Conservation (phyloP, 176 grass and related monocot genomes). For the Oryza australiensis region DNA sequence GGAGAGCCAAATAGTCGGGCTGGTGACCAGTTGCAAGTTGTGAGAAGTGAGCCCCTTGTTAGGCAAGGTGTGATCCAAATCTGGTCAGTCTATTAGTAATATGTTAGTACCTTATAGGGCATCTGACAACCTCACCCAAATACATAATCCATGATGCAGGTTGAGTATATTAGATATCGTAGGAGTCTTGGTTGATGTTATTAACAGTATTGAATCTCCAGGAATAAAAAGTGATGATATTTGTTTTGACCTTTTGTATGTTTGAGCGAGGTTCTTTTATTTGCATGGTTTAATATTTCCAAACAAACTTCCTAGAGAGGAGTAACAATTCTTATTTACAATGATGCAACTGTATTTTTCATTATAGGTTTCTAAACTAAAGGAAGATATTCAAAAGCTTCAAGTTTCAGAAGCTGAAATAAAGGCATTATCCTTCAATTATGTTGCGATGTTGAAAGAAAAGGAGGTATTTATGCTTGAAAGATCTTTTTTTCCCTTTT, state of each 20-base stretch:
- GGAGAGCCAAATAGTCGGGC: not conserved
- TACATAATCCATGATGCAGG: not conserved
- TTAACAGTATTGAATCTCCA: not conserved
- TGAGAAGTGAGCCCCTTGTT: not conserved
- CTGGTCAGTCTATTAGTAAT: not conserved
- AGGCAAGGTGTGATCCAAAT: not conserved
- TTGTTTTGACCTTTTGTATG: not conserved
- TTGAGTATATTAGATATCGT: not conserved
- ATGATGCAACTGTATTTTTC: constrained; percentile 7
- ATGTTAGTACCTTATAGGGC: not conserved
- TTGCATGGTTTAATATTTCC: constrained; percentile 22
- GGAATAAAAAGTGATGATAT: constrained; percentile 1
- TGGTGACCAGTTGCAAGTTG: not conserved
- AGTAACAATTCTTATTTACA: not conserved
- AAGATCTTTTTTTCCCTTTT: not conserved
- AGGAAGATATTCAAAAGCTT: constrained; percentile 83
- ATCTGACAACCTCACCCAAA: not conserved
- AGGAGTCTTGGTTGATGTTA: not conserved
- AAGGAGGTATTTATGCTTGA: constrained; percentile 76
- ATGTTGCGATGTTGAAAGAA: constrained; percentile 90
- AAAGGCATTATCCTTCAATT: constrained; percentile 91
- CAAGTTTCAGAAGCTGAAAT: constrained; percentile 89
- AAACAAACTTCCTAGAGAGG: constrained; percentile 10
- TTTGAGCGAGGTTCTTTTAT: not conserved
- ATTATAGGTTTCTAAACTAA: constrained; percentile 75